Evolutionary conservation across 352 stramenopile species (phyloP), one percentile per base, ranked within the genome.

Genomic region (Globisporangium rhizosaccharum): DNA sequence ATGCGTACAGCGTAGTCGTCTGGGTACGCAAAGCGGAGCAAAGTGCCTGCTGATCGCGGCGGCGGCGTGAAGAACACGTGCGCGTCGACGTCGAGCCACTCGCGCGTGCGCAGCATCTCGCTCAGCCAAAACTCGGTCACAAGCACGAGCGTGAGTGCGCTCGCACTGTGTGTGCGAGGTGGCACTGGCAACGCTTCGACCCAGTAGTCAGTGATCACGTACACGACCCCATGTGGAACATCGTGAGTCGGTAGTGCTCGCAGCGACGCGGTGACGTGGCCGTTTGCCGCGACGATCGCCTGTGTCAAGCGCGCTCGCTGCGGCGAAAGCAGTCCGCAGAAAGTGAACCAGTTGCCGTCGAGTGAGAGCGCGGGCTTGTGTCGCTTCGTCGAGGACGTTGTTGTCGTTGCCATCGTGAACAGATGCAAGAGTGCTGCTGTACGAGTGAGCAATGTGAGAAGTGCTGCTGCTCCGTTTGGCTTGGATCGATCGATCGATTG

Each of bases 41-140:
- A 11, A 11, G 12, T 0, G 4, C 4, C 17, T 3, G 15, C 45
- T 1, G 54, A 53, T 46, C 47, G 53, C 14, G 60, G 50, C 17
- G 79, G 79, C 12, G 75, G 76, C 28, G 57, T 54, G 52, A 87
- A 89, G 66, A 86, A 82, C 53, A 62, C 57, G 53, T 83, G 63
- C 23, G 53, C 59, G 15, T 72, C 61, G 18, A 63, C 53, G 0
- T 54, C 55, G 28, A 89, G 50, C 73, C 73, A 85, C 30, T 65
- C 63, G n/a, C 60, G 58, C 4, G 63, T 51, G 5, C 67, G 63
- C 51, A 82, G 53, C 62, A 73, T 72, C 51, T 87, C 77, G 2
- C 57, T 56, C 46, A 87, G 65, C 79, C 79, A 89, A 47, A 76
- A 87, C 50, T 67, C 61, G n/a, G 79, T 89, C 46, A 86, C 76